Evolutionary conservation across 208 protist species (phyloP).

Genomic region (Kentomonas sorsogonicus): DNA sequence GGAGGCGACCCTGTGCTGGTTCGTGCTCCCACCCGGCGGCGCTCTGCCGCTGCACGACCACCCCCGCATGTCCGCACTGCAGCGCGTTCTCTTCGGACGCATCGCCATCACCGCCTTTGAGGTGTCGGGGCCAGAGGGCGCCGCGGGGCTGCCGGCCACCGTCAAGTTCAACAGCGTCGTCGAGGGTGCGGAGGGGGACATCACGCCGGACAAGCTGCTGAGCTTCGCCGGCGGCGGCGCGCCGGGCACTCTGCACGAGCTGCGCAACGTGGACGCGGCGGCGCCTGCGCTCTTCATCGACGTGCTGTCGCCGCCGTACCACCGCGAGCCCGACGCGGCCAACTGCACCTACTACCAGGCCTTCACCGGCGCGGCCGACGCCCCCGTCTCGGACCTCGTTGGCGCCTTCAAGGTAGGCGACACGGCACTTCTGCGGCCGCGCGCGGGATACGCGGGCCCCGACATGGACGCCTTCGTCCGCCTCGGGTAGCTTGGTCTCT

Average conservation of each 20-base stretch:
- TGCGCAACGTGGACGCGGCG: conserved; percentile 35
- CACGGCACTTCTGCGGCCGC: conserved; percentile 26
- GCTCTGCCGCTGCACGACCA: conserved; percentile 70
- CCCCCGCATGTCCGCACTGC: conserved; percentile 61
- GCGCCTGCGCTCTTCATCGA: conserved; percentile 62
- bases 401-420: conserved; percentile 16
- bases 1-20: conserved; percentile 55
- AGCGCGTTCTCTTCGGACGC: conserved; percentile 53
- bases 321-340: conserved; percentile 29
- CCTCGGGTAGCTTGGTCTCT: too few species aligned
- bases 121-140: background rate
- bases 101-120: conserved; percentile 44
- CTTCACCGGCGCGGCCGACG: background rate
- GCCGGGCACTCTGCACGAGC: conserved; percentile 56
- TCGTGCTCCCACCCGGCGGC: conserved; percentile 51
- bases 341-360: conserved; percentile 53
- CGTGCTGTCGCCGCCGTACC: conserved; percentile 67
- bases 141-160: background rate
- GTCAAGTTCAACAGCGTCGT: conserved; percentile 19
- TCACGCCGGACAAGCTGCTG: conserved; percentile 6
- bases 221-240: conserved; percentile 14
- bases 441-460: conserved; percentile 20
- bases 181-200: conserved; percentile 5
- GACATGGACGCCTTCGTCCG: conserved; percentile 42
- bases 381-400: conserved; percentile 14